Conservation (phyloP, 1,284 basidiomycete genomes). For the Cutaneotrichosporon curvatum region DNA sequence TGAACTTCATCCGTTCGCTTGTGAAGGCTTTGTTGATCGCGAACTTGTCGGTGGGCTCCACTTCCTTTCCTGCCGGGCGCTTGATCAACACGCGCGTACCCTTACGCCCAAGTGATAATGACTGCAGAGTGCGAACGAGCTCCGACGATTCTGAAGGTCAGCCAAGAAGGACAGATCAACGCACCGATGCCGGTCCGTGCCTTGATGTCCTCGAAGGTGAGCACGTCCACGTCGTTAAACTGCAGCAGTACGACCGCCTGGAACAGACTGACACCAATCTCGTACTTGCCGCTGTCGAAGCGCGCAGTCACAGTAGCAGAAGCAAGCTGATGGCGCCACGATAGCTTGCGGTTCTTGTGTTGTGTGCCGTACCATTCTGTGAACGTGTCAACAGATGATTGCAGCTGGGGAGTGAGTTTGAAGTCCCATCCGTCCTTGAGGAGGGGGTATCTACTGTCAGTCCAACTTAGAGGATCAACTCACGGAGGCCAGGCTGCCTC, state of each 20-base stretch:
- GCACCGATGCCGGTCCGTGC: slow-evolving; percentile 67
- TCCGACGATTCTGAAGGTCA: slow-evolving; percentile 59
- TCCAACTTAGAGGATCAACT: slow-evolving; percentile 5
- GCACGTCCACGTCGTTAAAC: slow-evolving; percentile 63
- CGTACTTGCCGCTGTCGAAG: slow-evolving; percentile 68
- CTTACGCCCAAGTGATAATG: slow-evolving; percentile 83
- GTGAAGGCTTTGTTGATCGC: slow-evolving; percentile 75
- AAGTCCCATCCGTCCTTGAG: slow-evolving; percentile 43
- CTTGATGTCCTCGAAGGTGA: slow-evolving; percentile 64
- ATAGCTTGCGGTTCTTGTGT: slow-evolving; percentile 60
- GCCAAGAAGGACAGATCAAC: slow-evolving; percentile 28
- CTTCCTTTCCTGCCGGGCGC: slow-evolving; percentile 68
- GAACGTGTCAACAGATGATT: slow-evolving; percentile 59
- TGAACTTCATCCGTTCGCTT: slow-evolving; percentile 70
- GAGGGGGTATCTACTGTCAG: slow-evolving; percentile 25
- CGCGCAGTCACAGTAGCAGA: slow-evolving; percentile 63
- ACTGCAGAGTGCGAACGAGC: slow-evolving; percentile 77
- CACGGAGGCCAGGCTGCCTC: slow-evolving; percentile 54
- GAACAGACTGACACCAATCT: slow-evolving; percentile 82
- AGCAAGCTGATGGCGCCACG: slow-evolving; percentile 76
- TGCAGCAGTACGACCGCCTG: slow-evolving; percentile 81
- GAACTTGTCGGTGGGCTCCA: slow-evolving; percentile 70
- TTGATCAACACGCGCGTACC: slow-evolving; percentile 69
- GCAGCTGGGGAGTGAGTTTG: slow-evolving; percentile 54
- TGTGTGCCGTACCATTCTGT: slow-evolving; percentile 64